These are phyloP conservation scores for Hyphodiscus hymeniophilus DNA, from an alignment of 495 filamentous ascomycete species.

Conservation along the genomic window DNA sequence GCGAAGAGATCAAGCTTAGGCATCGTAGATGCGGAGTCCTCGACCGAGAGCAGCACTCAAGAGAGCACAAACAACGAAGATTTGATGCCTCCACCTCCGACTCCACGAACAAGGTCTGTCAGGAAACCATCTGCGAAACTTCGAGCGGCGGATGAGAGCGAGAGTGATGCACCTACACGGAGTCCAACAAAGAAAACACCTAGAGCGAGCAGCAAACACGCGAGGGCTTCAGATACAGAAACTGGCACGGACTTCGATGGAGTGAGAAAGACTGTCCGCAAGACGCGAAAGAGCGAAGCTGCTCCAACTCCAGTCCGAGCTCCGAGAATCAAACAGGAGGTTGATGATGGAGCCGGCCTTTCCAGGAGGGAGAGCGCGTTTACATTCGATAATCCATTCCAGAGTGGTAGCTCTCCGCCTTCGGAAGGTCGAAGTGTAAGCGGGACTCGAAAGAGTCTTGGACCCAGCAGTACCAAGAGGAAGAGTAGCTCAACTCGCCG, in stretches of 20 bases:
- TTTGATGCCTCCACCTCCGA: slow-evolving; percentile 33
- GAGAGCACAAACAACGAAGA: slow-evolving; percentile 32
- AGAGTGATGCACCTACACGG: slow-evolving; percentile 29
- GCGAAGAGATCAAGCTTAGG: slow-evolving; percentile 76
- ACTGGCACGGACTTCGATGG: slow-evolving; percentile 38
- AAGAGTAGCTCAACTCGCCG: slow-evolving; percentile 11
- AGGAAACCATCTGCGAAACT: slow-evolving; percentile 37
- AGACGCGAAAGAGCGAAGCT: slow-evolving; percentile 22
- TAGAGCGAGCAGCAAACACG: slow-evolving; percentile 37
- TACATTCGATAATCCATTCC: slow-evolving; percentile 87
- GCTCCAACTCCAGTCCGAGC: slow-evolving; percentile 7
- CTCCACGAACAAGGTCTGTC: slow-evolving; percentile 35
- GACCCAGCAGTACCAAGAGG: slow-evolving; percentile 40
- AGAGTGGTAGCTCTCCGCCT: slow-evolving; percentile 56
- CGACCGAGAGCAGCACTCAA: background rate
- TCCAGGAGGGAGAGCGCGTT: slow-evolving; percentile 52
- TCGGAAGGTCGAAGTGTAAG: background rate
- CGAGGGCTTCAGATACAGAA: slow-evolving; percentile 29
- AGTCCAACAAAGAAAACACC: slow-evolving; percentile 45
- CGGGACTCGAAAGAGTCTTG: slow-evolving; percentile 54
- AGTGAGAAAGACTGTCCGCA: slow-evolving; percentile 24
- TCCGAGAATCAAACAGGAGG: slow-evolving; percentile 33
- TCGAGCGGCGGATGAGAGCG: slow-evolving; percentile 39
- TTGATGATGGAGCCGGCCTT: slow-evolving; percentile 18
- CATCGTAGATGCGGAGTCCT: slow-evolving; percentile 67